Conservation (phyloP, 208 protist species). For the Trichomonas vaginalis region DNA sequence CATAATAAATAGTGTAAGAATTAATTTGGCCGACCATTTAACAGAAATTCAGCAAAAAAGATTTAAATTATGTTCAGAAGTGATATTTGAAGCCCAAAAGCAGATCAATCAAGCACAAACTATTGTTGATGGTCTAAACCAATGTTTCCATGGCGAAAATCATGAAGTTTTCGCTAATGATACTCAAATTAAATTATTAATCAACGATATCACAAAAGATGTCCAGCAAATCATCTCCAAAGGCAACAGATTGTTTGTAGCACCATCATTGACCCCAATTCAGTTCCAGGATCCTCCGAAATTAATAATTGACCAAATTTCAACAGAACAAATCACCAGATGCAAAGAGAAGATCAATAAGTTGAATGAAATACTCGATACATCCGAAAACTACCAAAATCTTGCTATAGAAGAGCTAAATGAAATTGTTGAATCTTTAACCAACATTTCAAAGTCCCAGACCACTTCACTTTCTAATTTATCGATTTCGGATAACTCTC, state of each 20-base stretch:
- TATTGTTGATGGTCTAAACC: not conserved
- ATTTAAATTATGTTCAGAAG: not conserved
- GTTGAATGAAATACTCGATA: not conserved
- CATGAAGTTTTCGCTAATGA: not conserved
- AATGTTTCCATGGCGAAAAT: not conserved
- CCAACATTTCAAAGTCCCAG: not conserved
- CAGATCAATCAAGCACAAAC: not conserved
- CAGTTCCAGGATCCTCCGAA: not conserved
- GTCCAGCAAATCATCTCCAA: not conserved
- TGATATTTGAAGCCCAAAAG: not conserved
- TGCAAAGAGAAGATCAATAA: not conserved
- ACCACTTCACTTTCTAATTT: not conserved
- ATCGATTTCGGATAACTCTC: not conserved
- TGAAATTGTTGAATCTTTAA: not conserved
- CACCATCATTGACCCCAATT: not conserved
- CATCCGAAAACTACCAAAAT: not conserved
- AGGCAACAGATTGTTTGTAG: not conserved
- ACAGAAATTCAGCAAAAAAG: not conserved
- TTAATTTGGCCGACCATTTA: not conserved
- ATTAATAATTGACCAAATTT: not conserved
- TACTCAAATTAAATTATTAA: not conserved
- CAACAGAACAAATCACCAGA: not conserved
- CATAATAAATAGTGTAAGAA: not conserved
- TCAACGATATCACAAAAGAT: not conserved
- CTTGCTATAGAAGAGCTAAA: not conserved